phyloP scores from a whole-genome alignment of 352 stramenopile species.

The Saprolegnia parasitica region DNA sequence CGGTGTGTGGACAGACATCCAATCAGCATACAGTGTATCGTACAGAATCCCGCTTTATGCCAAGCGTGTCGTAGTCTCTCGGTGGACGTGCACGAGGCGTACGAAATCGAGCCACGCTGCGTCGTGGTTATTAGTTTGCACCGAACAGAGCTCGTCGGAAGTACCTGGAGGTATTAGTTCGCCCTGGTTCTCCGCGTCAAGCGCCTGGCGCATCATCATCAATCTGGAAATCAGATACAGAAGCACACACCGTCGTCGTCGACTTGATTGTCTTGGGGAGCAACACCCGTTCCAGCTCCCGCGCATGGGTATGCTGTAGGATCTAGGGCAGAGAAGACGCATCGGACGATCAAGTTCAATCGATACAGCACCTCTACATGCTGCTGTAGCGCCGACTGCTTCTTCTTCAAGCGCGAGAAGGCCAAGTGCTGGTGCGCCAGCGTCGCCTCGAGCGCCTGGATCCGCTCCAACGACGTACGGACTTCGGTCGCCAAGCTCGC shows the following conservation, averaged over 20 bases:
- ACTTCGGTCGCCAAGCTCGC: slow-evolving; percentile 5
- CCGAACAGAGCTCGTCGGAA: no score
- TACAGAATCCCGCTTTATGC: background rate
- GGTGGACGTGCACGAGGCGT: background rate
- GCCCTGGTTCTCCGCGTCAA: no score
- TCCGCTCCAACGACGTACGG: slow-evolving; percentile 2
- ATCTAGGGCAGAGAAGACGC: slow-evolving; percentile 2
- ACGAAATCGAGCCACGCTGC: background rate
- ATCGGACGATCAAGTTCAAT: background rate
- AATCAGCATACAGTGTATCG: slow-evolving; percentile 8
- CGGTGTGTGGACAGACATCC: background rate
- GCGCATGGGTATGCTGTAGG: slow-evolving; percentile 20
- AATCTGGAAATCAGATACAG: background rate
- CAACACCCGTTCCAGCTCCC: slow-evolving; percentile 12
- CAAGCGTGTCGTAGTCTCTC: slow-evolving; percentile 1
- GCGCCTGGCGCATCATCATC: background rate
- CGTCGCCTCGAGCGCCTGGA: background rate
- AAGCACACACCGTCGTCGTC: background rate
- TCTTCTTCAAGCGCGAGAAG: slow-evolving; percentile 8
- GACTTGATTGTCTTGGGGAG: background rate
- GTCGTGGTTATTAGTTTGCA: no score
- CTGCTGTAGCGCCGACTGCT: slow-evolving; percentile 2
- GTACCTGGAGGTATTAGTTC: background rate
- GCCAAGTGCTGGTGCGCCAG: background rate
- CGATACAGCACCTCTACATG: slow-evolving; percentile 9